These are phyloP conservation scores for Wallacemonas sp. DNA, from an alignment of 208 protist genomes.

Conservation along the genomic window DNA sequence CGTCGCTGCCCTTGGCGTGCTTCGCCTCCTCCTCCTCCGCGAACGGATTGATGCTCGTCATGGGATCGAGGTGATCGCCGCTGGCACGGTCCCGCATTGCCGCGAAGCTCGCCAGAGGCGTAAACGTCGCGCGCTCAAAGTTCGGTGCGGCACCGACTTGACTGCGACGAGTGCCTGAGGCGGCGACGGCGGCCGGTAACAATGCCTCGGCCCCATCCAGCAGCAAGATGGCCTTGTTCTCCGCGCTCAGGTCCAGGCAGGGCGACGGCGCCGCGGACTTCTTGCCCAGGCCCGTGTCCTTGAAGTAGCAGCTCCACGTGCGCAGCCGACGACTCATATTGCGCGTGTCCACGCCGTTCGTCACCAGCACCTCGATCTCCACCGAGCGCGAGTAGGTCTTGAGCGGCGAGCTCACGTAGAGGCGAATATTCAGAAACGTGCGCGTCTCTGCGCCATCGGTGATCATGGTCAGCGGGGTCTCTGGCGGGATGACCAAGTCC, in stretches of 20 bases:
- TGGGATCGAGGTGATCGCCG: conserved; percentile 31
- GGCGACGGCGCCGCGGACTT: conserved; percentile 26
- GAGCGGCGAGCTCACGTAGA: conserved; percentile 36
- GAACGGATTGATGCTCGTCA: conserved; percentile 36
- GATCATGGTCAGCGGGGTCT: conserved; percentile 55
- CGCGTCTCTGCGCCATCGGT: conserved; percentile 44
- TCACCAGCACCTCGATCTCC: conserved; percentile 66
- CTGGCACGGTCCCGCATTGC: conserved; percentile 4
- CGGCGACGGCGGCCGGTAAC: not conserved
- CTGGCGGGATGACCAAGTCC: conserved; percentile 36
- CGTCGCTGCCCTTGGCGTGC: not conserved
- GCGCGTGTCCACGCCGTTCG: conserved; percentile 37
- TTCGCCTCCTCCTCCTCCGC: conserved; percentile 17
- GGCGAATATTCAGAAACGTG: conserved; percentile 56
- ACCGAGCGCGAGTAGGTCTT: conserved; percentile 49
- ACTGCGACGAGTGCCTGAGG: conserved; percentile 6
- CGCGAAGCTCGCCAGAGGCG: conserved; percentile 15
- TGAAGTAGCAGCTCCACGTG: conserved; percentile 67
- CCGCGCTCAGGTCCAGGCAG: conserved; percentile 31
- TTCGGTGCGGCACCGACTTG: conserved; percentile 21
- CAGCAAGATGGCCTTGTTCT: conserved; percentile 27
- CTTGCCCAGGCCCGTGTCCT: conserved; percentile 13
- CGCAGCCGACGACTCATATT: conserved; percentile 43
- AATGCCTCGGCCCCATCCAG: conserved; percentile 12
- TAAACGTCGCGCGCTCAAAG: conserved; percentile 37